These are phyloP conservation scores for Cladophialophora psammophila DNA, from an alignment of 2,329 filamentous ascomycete species.

Conservation along the genomic window DNA sequence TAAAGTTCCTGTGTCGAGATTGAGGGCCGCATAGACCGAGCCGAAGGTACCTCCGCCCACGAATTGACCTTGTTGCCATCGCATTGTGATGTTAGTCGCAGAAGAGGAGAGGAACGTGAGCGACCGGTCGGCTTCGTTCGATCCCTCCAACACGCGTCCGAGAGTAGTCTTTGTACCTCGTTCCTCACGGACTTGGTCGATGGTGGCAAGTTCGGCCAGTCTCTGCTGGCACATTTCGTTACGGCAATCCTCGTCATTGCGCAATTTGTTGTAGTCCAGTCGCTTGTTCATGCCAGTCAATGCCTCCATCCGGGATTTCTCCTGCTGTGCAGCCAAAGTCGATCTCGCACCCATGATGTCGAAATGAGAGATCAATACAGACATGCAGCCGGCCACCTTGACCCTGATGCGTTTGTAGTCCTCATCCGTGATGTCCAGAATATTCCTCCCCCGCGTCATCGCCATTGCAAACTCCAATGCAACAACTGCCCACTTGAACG, in stretches of 20 bases:
- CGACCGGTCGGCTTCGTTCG: conserved; percentile 93
- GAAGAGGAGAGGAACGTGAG: conserved; percentile 92
- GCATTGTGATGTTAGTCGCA: conserved; percentile 91
- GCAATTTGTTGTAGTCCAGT: conserved; percentile 75
- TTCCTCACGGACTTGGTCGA: conserved; percentile 80
- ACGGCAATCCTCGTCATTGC: conserved; percentile 85
- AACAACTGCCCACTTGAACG: conserved; percentile 95
- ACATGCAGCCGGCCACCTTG: conserved; percentile 98
- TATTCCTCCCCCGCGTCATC: conserved; percentile 93
- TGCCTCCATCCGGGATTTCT: conserved; percentile 86
- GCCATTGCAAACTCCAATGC: conserved; percentile 96
- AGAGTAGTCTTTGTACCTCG: conserved; percentile 84
- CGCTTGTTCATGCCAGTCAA: conserved; percentile 74
- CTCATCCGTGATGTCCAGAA: conserved; percentile 85
- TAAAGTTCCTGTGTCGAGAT: conserved; percentile 90
- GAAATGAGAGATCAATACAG: conserved; percentile 94
- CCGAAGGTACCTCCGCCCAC: conserved; percentile 97
- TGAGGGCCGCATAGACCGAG: conserved; percentile 96
- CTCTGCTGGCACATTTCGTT: conserved; percentile 77
- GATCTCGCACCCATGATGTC: conserved; percentile 98
- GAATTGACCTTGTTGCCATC: conserved; percentile 99
- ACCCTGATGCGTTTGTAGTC: conserved; percentile 83
- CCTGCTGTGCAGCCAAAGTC: conserved; percentile 89
- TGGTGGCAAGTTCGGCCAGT: conserved; percentile 72
- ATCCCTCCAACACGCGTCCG: conserved; percentile 89